These are phyloP conservation scores for Trifolium subterraneum DNA, from an alignment of 306 rosid species.

Conservation along the genomic window DNA sequence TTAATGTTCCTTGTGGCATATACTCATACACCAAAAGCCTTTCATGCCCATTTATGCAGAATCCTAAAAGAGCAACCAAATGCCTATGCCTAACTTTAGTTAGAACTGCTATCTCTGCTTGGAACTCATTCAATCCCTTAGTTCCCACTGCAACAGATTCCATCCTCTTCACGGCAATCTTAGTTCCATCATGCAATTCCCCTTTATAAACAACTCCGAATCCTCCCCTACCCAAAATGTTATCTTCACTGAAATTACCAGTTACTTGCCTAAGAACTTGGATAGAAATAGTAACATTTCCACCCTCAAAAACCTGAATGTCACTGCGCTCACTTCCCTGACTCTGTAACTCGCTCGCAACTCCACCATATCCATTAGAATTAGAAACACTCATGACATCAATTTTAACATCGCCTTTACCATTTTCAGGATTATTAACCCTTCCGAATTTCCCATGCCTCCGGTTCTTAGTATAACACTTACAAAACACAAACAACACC, in stretches of 20 bases:
- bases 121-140: conserved; percentile 87
- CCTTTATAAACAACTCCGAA: conserved; percentile 94
- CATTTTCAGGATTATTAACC: conserved; percentile 64
- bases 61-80: conserved; percentile 88
- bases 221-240: conserved; percentile 87
- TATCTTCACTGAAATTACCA: conserved; percentile 71
- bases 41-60: conserved; percentile 82
- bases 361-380: conserved; percentile 69
- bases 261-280: conserved; percentile 80
- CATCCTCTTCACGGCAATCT: conserved; percentile 93
- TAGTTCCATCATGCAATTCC: conserved; percentile 80
- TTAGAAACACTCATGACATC: conserved; percentile 50
- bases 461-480: conserved; percentile 61
- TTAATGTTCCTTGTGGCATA: conserved; percentile 91
- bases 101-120: conserved; percentile 88
- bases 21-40: conserved; percentile 87
- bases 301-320: conserved; percentile 63
- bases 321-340: conserved; percentile 68
- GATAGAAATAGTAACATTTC: conserved; percentile 65
- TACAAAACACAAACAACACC: conserved; percentile 68
- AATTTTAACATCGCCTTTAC: conserved; percentile 58
- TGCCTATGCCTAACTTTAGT: conserved; percentile 88
- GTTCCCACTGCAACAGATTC: conserved; percentile 70
- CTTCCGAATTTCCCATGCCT: conserved; percentile 63
- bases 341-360: conserved; percentile 74